Evolutionary conservation across 169 alveolate genomes (phyloP), one percentile per base, ranked within the genome.

Genomic region (Plasmodium blacklocki): DNA sequence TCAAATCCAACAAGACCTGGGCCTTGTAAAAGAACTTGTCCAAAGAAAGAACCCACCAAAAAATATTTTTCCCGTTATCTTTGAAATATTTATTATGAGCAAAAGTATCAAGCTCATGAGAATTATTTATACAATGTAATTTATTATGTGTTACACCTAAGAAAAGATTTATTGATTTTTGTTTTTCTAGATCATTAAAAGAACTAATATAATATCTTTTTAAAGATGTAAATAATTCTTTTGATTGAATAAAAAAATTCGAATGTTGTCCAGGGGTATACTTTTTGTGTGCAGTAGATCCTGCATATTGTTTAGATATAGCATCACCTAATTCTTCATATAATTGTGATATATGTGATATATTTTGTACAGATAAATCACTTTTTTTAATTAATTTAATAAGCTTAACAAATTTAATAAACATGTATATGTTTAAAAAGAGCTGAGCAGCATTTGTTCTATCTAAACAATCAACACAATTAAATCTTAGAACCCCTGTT

Each of bases 391-490:
- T 60, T 32, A 59, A 39, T 14, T 76, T 92, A 7, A 91, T 52
- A n/a, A 67, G 2, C 45, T 67, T 87, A 29, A 93, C 8, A 52
- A 91, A 94, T 73, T 75, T 64, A 9, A 74, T 83, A 54, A 93
- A 73, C 47, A 91, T 75, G 5, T 64, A 60, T n/a, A 93, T 80
- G n/a, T 91, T 88, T 29, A 93, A 54, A 45, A 91, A 92, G 74
- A 88, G 9, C 3, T 93, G 75, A 1, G 98, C 98, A 0, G 98
- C 99, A 88, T 98, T 98, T 0, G 99, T 98, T 72, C 99, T 95
- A 86, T 98, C 99, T 23, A 98, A 91, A 66, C 99, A 98, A 92
- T 98, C 99, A 88, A 98, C 96, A 88, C 99, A 98, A 93, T 98
- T 98, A 52, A 98, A 96, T 67, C 99, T 96, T 43, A 97, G 91